Conservation (phyloP, 495 filamentous ascomycete genomes). For the Thermothielavioides terrestris region DNA sequence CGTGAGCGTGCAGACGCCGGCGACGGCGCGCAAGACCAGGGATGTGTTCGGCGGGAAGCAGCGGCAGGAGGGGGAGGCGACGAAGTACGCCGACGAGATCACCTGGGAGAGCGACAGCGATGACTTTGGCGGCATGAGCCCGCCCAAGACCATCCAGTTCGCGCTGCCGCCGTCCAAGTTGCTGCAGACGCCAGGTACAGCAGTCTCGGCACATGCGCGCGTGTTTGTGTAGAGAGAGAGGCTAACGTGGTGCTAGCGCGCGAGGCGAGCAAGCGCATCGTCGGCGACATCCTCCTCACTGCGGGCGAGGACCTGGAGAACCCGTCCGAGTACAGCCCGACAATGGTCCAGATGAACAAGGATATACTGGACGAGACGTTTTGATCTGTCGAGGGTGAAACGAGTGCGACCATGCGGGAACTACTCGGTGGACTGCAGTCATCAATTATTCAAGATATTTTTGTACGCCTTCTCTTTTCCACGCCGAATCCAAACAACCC, state of each 20-base stretch:
- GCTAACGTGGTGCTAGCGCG: slow-evolving; percentile 47
- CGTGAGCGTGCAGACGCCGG: slow-evolving; percentile 68
- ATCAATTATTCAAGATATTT: too few relatives aligned
- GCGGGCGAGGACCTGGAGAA: slow-evolving; percentile 62
- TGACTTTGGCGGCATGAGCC: slow-evolving; percentile 62
- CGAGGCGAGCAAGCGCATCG: slow-evolving; percentile 86
- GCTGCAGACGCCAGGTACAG: slow-evolving; percentile 79
- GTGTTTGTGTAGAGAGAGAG: not conserved
- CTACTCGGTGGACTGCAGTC: too few relatives aligned
- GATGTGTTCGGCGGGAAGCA: slow-evolving; percentile 29
- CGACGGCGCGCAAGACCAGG: slow-evolving; percentile 33
- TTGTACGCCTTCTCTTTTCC: too few relatives aligned
- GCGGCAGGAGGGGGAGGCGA: slow-evolving; percentile 19
- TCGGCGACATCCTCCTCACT: slow-evolving; percentile 79
- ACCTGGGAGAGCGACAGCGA: slow-evolving; percentile 59
- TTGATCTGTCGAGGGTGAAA: slow-evolving; percentile 23
- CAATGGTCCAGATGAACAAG: slow-evolving; percentile 59
- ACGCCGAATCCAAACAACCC: too few relatives aligned
- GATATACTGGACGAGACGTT: slow-evolving; percentile 65
- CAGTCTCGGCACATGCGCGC: not conserved
- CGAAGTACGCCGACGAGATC: slow-evolving; percentile 40
- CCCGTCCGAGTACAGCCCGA: slow-evolving; percentile 58
- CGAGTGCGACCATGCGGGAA: too few relatives aligned
- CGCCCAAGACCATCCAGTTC: slow-evolving; percentile 97
- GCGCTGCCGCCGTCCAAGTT: slow-evolving; percentile 78